These are phyloP conservation scores for Microstegium vimineum DNA, from an alignment of 176 grass and related monocot genomes.

Conservation along the genomic window DNA sequence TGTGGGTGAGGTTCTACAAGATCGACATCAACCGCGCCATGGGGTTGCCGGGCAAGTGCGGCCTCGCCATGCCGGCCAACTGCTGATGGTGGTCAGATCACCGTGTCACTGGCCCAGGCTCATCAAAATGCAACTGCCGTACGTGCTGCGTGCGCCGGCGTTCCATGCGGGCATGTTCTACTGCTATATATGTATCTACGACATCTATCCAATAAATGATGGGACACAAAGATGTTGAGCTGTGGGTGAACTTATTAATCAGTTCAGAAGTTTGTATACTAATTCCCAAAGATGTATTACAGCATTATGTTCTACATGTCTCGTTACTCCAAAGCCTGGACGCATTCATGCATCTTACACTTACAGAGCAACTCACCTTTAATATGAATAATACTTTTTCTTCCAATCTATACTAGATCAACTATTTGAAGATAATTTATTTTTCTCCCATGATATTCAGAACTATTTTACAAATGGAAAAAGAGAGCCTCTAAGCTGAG, in stretches of 20 bases:
- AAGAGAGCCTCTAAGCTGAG: too few species aligned
- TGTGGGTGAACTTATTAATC: background rate
- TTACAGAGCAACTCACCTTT: too few species aligned
- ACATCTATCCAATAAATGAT: background rate
- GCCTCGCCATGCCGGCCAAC: slow-evolving; percentile 28
- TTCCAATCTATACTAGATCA: too few species aligned
- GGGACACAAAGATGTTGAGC: background rate
- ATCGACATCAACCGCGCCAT: slow-evolving; percentile 59
- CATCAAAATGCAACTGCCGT: background rate
- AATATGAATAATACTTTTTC: too few species aligned
- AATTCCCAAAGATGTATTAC: too few species aligned
- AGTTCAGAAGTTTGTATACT: background rate
- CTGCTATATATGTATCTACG: background rate
- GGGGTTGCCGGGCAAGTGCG: slow-evolving; percentile 51
- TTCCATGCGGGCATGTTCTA: background rate
- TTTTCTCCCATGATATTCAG: too few species aligned
- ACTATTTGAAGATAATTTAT: too few species aligned
- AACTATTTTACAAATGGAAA: too few species aligned
- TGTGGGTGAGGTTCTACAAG: slow-evolving; percentile 27
- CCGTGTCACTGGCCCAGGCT: background rate
- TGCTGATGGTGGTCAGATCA: slow-evolving; percentile 30
- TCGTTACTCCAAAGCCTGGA: background rate
- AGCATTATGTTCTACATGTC: background rate
- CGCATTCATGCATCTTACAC: too few species aligned
- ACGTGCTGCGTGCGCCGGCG: background rate